Percentiles rank a stretch among this genome's conserved stretches.
Conservation (phyloP, 83 land plant genomes). For the Thuja plicata region DNA sequence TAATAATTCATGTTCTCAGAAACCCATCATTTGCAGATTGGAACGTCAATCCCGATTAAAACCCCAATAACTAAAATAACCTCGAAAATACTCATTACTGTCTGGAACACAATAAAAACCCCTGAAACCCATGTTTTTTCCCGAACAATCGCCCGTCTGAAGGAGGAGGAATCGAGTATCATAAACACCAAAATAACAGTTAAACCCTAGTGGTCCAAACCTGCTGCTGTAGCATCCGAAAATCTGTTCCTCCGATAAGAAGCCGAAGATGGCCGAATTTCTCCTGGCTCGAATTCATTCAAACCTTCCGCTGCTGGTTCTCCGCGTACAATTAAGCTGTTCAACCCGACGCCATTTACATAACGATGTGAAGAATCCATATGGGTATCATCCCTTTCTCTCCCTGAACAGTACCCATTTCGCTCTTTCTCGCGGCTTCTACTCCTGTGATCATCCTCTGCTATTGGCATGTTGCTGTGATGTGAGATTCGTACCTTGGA, state of each 20-base stretch:
- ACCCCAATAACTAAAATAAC: not conserved
- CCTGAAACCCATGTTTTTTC: not conserved
- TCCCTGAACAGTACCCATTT: not conserved
- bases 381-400: not conserved
- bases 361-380: not conserved
- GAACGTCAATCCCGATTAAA: not conserved
- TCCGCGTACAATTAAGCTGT: not conserved
- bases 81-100: not conserved
- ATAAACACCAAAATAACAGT: constrained; percentile 8
- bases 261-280: not conserved
- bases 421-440: not conserved
- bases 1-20: not conserved
- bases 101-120: not conserved
- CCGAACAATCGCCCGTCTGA: not conserved
- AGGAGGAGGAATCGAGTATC: not conserved
- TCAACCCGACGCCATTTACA: not conserved
- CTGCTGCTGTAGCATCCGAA: constrained; percentile 5
- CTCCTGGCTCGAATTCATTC: not conserved
- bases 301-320: not conserved
- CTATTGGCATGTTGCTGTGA: not conserved
- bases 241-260: not conserved
- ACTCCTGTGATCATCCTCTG: not conserved
- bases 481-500: not conserved
- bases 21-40: not conserved
- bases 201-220: constrained; percentile 1